Conservation (phyloP, 208 protist species). For the Trichomonas gallinae region DNA sequence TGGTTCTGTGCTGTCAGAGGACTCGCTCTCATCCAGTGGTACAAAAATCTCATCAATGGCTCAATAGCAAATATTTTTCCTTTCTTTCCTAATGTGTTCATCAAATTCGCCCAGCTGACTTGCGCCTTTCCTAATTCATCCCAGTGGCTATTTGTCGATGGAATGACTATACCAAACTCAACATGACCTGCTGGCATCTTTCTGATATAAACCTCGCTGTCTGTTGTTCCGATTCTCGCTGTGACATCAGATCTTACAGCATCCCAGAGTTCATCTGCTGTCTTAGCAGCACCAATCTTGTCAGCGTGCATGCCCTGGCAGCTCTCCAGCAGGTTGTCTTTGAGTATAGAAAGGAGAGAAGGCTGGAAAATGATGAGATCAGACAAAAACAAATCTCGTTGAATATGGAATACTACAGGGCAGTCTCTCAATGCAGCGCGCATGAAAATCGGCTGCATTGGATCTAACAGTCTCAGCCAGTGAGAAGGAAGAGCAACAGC, state of each 20-base stretch:
- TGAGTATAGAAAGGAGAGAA: neutral
- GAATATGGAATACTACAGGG: neutral
- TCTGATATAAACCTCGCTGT: neutral
- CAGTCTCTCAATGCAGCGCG: neutral
- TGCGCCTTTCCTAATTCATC: neutral
- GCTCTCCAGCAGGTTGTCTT: neutral
- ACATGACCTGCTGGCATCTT: neutral
- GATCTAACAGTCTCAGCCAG: neutral
- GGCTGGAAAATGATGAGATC: neutral
- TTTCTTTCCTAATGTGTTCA: neutral
- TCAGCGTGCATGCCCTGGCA: neutral
- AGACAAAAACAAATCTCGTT: neutral
- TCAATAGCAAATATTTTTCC: neutral
- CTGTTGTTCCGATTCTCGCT: neutral
- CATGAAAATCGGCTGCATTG: neutral
- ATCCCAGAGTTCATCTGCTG: neutral
- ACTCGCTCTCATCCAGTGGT: neutral
- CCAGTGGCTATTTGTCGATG: neutral
- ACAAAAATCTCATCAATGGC: neutral
- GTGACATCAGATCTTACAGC: neutral
- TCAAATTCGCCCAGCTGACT: neutral
- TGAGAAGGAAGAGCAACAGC: neutral
- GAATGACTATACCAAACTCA: neutral
- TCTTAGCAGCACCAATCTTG: neutral
- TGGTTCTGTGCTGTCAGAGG: neutral